Conservation (phyloP, 768 basidiomycete genomes). For the Boletales sp. region DNA sequence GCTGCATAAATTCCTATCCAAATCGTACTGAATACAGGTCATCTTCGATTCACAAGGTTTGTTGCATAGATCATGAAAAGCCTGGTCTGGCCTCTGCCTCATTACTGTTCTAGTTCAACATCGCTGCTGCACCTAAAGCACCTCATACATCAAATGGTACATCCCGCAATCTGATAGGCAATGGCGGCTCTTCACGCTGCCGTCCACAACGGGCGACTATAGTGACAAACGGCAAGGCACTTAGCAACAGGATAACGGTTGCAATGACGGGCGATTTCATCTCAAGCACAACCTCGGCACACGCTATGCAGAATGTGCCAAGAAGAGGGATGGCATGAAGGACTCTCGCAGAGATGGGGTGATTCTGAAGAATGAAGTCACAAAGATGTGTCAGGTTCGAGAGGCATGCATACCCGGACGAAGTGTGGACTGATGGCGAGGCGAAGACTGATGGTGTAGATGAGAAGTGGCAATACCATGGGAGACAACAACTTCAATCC, state of each 20-base stretch:
- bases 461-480: conserved; percentile 11
- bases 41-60: too few relatives aligned
- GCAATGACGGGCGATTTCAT: conserved; percentile 9
- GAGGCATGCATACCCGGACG: conserved; percentile 1
- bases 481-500: conserved; percentile 3
- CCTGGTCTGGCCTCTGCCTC: too few relatives aligned
- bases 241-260: conserved; percentile 1
- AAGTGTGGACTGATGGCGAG: conserved; percentile 3
- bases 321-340: conserved; percentile 14
- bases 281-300: conserved; percentile 3
- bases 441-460: conserved; percentile 17
- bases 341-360: conserved; percentile 1
- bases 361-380: neutral
- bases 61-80: too few relatives aligned
- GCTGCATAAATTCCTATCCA: too few relatives aligned
- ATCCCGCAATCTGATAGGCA: neutral
- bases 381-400: too few relatives aligned
- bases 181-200: neutral
- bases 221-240: conserved; percentile 7
- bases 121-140: too few relatives aligned
- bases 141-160: too few relatives aligned
- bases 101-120: too few relatives aligned
- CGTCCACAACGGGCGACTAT: neutral
- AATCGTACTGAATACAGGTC: too few relatives aligned
- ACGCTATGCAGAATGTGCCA: conserved; percentile 10